Percentiles rank a stretch among this genome's conserved stretches.
These are phyloP conservation scores for Monosporascus ibericus DNA, from an alignment of 2,329 filamentous ascomycete genomes.

Conservation along the genomic window DNA sequence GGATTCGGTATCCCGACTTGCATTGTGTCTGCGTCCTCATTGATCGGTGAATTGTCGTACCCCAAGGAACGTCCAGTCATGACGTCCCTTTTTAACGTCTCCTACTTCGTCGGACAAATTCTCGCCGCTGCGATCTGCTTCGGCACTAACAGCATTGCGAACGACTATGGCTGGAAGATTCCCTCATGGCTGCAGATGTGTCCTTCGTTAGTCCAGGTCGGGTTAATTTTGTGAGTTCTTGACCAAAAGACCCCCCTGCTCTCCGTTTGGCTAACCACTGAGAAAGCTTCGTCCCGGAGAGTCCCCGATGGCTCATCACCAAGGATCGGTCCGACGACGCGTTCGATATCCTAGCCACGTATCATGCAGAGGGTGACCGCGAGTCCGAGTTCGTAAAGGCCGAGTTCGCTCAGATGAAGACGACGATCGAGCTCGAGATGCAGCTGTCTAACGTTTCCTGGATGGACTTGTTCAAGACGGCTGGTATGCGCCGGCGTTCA, in stretches of 20 bases:
- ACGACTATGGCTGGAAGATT: conserved; percentile 37
- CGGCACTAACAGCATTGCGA: conserved; percentile 35
- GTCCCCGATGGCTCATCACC: conserved; percentile 51
- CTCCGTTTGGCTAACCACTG: too few relatives aligned
- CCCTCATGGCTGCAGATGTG: conserved; percentile 41
- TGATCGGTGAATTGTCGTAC: conserved; percentile 55
- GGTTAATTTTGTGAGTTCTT: conserved; percentile 28
- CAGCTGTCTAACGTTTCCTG: conserved; percentile 42
- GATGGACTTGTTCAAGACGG: conserved; percentile 33
- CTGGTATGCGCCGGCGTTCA: conserved; percentile 33
- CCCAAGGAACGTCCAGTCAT: conserved; percentile 54
- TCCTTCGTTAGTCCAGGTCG: conserved; percentile 35
- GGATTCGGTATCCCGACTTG: conserved; percentile 55
- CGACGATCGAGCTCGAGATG: conserved; percentile 47
- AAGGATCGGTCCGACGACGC: conserved; percentile 46
- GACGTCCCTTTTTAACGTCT: conserved; percentile 55
- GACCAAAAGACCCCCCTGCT: too few relatives aligned
- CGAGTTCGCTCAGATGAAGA: conserved; percentile 50
- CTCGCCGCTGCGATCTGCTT: conserved; percentile 44
- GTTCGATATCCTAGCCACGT: conserved; percentile 38
- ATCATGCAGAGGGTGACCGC: conserved; percentile 39
- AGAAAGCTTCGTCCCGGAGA: conserved; percentile 47
- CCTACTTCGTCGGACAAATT: conserved; percentile 49
- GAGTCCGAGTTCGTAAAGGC: conserved; percentile 43
- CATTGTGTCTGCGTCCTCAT: conserved; percentile 51